Percentiles rank a stretch among this genome's conserved stretches.
Evolutionary conservation across 441 rosid genomes (phyloP).

Genomic region (Jatropha podagrica): DNA sequence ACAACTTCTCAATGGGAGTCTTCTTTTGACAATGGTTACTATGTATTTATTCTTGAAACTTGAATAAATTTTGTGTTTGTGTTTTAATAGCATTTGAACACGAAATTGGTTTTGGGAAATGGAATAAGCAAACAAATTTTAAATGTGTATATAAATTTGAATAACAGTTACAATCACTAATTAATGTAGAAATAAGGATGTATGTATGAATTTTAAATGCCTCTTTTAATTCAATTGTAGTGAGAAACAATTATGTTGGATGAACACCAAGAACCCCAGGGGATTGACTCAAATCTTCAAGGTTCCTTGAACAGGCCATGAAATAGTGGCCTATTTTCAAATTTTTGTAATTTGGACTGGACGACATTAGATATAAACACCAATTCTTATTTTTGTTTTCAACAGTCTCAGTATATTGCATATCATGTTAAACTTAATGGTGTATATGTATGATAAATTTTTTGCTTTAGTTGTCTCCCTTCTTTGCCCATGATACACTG

Average conservation of each 20-base stretch:
- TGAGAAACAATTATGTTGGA: background rate
- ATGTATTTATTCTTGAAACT: background rate
- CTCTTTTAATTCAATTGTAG: background rate
- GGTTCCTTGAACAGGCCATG: background rate
- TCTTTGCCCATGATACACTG: constrained; percentile 14
- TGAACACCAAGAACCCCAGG: background rate
- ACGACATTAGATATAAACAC: constrained; percentile 13
- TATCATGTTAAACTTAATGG: constrained; percentile 26
- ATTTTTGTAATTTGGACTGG: constrained; percentile 11
- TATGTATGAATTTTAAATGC: background rate
- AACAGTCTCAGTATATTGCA: constrained; percentile 23
- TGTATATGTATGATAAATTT: constrained; percentile 20
- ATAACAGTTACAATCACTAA: background rate
- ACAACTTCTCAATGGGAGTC: background rate
- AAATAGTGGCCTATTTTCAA: background rate
- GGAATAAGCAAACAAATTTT: background rate
- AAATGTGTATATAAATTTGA: background rate
- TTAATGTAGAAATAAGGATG: background rate
- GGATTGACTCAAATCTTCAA: background rate
- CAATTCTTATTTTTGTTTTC: constrained; percentile 5
- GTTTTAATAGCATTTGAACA: background rate
- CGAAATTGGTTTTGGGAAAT: background rate
- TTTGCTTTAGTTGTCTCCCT: constrained; percentile 11
- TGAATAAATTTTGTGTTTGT: background rate
- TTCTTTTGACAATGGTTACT: background rate